Percentiles rank a stretch among this genome's conserved stretches.
Evolutionary conservation across 768 basidiomycete species (phyloP).

Genomic region (Suillus lakei): DNA sequence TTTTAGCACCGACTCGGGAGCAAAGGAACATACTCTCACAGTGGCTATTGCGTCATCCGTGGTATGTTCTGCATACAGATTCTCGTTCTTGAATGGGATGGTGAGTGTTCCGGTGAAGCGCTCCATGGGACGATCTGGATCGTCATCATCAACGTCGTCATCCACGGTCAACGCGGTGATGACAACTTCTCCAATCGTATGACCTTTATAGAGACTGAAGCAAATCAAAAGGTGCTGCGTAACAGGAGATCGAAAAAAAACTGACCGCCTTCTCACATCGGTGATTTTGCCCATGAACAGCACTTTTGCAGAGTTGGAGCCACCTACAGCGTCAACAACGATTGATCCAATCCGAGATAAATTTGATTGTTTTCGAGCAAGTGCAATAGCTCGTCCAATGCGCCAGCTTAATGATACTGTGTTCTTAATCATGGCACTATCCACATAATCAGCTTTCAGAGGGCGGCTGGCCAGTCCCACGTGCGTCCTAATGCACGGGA

Average conservation of each 20-base stretch:
- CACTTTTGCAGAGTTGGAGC: slow-evolving; percentile 38
- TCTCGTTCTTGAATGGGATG: slow-evolving; percentile 70
- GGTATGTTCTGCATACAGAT: slow-evolving; percentile 53
- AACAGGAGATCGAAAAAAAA: not conserved
- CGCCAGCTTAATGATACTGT: slow-evolving; percentile 67
- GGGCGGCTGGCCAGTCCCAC: slow-evolving; percentile 51
- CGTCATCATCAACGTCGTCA: slow-evolving; percentile 33
- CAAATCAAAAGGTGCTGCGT: not conserved
- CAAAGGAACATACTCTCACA: slow-evolving; percentile 14
- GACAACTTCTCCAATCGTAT: slow-evolving; percentile 43
- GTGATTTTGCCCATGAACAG: slow-evolving; percentile 67
- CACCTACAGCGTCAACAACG: slow-evolving; percentile 42
- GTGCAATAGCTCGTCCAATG: slow-evolving; percentile 61
- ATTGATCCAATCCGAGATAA: slow-evolving; percentile 41
- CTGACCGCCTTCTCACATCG: slow-evolving; percentile 46
- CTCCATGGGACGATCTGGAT: slow-evolving; percentile 16
- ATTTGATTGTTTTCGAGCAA: slow-evolving; percentile 51
- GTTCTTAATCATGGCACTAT: slow-evolving; percentile 49
- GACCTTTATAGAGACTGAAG: slow-evolving; percentile 39
- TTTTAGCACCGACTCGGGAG: slow-evolving; percentile 1
- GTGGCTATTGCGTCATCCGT: slow-evolving; percentile 30
- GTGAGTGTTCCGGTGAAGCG: slow-evolving; percentile 40
- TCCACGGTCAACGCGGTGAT: slow-evolving; percentile 33
- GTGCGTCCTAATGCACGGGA: slow-evolving; percentile 34
- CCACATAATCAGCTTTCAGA: slow-evolving; percentile 38